phyloP scores from a whole-genome alignment of 495 filamentous ascomycete genomes.

The Hypoxylon cercidicola region DNA sequence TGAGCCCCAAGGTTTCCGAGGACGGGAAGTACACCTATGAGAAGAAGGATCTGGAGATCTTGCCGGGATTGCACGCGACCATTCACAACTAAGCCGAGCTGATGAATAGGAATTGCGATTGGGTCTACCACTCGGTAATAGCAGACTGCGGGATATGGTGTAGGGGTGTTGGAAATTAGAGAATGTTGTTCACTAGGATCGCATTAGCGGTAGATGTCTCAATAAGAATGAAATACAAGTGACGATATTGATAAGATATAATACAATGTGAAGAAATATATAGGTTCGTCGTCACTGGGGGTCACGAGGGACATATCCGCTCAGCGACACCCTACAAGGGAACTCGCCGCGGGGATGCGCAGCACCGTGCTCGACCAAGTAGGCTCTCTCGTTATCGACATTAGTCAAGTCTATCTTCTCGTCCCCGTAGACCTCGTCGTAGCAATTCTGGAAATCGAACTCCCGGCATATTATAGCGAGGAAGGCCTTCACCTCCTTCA shows the following conservation, averaged over 20 bases:
- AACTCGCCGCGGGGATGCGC: conserved; percentile 42
- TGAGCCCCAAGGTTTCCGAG: conserved; percentile 52
- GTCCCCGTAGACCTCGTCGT: conserved; percentile 41
- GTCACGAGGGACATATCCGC: conserved; percentile 28
- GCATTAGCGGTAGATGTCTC: background rate
- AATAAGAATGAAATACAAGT: background rate
- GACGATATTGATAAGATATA: background rate
- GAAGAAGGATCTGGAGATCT: conserved; percentile 58
- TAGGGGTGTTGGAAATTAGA: too few relatives aligned
- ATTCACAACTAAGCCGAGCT: conserved; percentile 53
- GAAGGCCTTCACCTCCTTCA: conserved; percentile 59
- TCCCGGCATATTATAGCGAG: conserved; percentile 55
- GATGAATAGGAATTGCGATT: background rate
- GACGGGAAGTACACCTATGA: conserved; percentile 48
- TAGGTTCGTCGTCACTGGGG: background rate
- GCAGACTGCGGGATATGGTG: too few relatives aligned
- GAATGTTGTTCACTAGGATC: background rate
- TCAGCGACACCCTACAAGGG: conserved; percentile 40
- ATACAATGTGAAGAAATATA: background rate
- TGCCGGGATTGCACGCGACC: conserved; percentile 57
- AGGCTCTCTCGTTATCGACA: conserved; percentile 42
- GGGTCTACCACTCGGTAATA: too few relatives aligned
- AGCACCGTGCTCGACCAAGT: conserved; percentile 39
- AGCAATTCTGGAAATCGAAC: conserved; percentile 56
- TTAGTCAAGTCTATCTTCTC: conserved; percentile 39